phyloP scores from a whole-genome alignment of 2,329 filamentous ascomycete species.

The Sclerotinia spermophila region DNA sequence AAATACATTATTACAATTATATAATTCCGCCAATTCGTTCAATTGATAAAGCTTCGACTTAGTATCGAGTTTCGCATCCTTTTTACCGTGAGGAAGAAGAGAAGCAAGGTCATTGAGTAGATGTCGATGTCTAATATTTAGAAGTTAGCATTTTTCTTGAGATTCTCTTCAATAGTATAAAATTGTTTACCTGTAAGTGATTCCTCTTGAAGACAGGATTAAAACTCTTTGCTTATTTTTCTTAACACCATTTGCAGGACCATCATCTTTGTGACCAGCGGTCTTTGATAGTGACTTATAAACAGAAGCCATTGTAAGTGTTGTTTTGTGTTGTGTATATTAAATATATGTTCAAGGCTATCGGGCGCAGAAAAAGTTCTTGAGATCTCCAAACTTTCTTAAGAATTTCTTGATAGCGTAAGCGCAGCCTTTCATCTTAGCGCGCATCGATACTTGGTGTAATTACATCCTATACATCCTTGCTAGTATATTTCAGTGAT shows the following conservation, averaged over 20 bases:
- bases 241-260: slow-evolving; percentile 47
- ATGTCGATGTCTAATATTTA: slow-evolving; percentile 75
- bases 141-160: slow-evolving; percentile 14
- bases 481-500: slow-evolving; percentile 5
- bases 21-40: slow-evolving; percentile 70
- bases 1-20: slow-evolving; percentile 91
- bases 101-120: slow-evolving; percentile 83
- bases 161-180: slow-evolving; percentile 5
- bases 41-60: slow-evolving; percentile 84
- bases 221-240: slow-evolving; percentile 76
- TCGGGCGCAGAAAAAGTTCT: slow-evolving; percentile 29
- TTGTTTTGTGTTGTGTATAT: slow-evolving; percentile 20
- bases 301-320: slow-evolving; percentile 59
- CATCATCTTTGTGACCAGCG: slow-evolving; percentile 48
- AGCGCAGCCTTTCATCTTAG: slow-evolving; percentile 28
- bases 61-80: slow-evolving; percentile 95
- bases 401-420: slow-evolving; percentile 24
- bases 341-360: slow-evolving; percentile 6
- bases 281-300: slow-evolving; percentile 71
- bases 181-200: slow-evolving; percentile 68
- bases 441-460: slow-evolving; percentile 14
- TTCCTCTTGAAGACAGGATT: slow-evolving; percentile 86
- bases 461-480: too few species aligned
- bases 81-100: slow-evolving; percentile 86
- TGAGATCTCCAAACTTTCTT: slow-evolving; percentile 23